Evolutionary conservation across 768 basidiomycete species (phyloP), one percentile per base, ranked within the genome.

Genomic region (Suillus subluteus): DNA sequence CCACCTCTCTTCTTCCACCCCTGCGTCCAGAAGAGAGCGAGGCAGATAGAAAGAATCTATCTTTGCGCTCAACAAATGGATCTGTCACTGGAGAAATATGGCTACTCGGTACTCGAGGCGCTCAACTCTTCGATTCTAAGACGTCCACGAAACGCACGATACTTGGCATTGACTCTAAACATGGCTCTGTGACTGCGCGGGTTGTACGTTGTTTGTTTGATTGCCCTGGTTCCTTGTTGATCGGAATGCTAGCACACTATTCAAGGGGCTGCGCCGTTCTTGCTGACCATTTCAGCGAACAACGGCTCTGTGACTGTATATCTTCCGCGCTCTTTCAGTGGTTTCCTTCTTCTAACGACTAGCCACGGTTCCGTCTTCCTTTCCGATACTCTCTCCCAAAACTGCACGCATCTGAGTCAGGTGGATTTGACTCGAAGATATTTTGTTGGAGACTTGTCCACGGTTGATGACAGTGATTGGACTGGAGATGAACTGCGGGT

Each of bases 51-150:
- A 80, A 74, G 37, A 83, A 84, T 65, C 65, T 86, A 1, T 72
- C 62, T 9, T 67, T 84, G 11, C 68, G 66, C 26, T 77, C 82
- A 0, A 73, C 58, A 30, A 75, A 79, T 66, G 79, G 82, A 2
- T 63, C 66, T 5, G 75, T 87, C 4, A 68, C 79, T 3, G 81
- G 76, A 9, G 79, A 84, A 0, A 68, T 87, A 32, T 83, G 78
- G 70, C 62, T 86, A 0, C 68, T 80, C 54, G 58, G 58, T 23
- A 35, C 58, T 8, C 66, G 67, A 72, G 23, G 58, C 58, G 2
- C 62, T 78, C 6, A 26, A 23, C 41, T 38, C 7, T 41, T 4
- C 4, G 59, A 13, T 9, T 59, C 62, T 1, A 43, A 50, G 6
- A 32, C 12, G 3, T 71, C 65, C 61, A 40, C 41, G 23, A 62